Base-by-base conservation (phyloP, 345 rosid genomes). In the Odontarrhena argentea region DNA sequence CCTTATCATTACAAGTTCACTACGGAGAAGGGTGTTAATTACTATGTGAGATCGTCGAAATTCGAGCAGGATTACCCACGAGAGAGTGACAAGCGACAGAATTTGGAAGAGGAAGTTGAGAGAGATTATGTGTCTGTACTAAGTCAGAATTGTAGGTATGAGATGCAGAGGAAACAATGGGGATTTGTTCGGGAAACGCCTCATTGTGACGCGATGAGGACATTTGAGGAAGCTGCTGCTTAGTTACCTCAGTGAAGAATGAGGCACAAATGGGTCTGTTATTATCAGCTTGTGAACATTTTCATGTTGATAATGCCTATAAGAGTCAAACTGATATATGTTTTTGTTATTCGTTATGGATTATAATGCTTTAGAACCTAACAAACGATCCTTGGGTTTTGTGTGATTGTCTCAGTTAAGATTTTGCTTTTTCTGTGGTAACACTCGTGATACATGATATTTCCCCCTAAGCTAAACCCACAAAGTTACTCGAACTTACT, bases 91-190 rank as follows among this genome's bases (percentile, higher is more conserved):
- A 82, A 86, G 35, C 82, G 95, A 30, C 75, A 22, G 7, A 70
- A 43, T 7, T 28, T 94, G 3, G 99, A 94, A 67, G 77, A 45
- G 28, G 78, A 75, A 24, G 86, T 94, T 40, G 97, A 94, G 36
- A 88, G 76, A 69, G 97, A 94, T 75, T 94, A 94, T 65, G 82
- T 82, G 9, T 77, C 85, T 18, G 43, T 74, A 58, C 85, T 94
- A 55, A 28, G 87, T 0, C 96, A 94, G 78, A 85, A 91, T 68
- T 94, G 99, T 76, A 74, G 97, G 79, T 69, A 66, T 40, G 99
- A 94, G 80, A 13, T 88, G 79, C 96, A 86, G 82, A 79, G 97
- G 70, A 72, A 82, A 67, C 97, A 85, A 67, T 90, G 96, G 98
- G 98, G 97, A 1, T 88, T 88, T 60, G 64, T 93, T 18, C 79